Percentiles rank a stretch among this genome's conserved stretches.
Conservation (phyloP, 2,329 filamentous ascomycete genomes). For the Apiospora marii region DNA sequence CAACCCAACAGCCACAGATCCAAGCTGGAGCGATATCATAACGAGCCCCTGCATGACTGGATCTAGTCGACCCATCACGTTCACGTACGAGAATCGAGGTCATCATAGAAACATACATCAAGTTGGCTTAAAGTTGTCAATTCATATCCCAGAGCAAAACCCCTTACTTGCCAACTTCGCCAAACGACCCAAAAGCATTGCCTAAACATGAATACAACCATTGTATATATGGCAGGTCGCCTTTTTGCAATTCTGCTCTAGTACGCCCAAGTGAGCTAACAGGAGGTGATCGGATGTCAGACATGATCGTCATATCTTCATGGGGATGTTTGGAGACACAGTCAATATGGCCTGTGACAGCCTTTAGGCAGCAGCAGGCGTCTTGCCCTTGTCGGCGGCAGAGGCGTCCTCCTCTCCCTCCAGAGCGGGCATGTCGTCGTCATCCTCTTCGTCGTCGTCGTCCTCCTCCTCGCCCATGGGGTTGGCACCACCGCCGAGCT, state of each 20-base stretch:
- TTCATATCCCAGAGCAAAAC: constrained; percentile 17
- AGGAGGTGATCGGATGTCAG: constrained; percentile 30
- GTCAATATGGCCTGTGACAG: constrained; percentile 27
- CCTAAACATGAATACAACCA: constrained; percentile 22
- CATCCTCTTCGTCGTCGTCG: constrained; percentile 61
- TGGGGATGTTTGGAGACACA: constrained; percentile 24
- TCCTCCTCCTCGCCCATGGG: constrained; percentile 45
- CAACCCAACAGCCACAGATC: no score
- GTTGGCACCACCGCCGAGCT: constrained; percentile 73
- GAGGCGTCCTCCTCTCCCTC: constrained; percentile 66
- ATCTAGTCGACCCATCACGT: neutral
- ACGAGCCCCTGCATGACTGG: no score
- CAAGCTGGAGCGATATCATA: no score
- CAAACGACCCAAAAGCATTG: constrained; percentile 19
- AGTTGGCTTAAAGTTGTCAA: neutral
- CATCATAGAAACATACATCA: neutral
- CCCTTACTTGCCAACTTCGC: constrained; percentile 22
- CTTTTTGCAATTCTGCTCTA: constrained; percentile 26
- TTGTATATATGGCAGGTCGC: constrained; percentile 23
- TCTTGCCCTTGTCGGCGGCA: constrained; percentile 43
- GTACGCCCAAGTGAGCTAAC: constrained; percentile 26
- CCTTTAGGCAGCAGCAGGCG: constrained; percentile 28
- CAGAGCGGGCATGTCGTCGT: constrained; percentile 81
- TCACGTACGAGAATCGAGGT: neutral
- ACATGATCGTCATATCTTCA: constrained; percentile 23